phyloP scores from a whole-genome alignment of 2,329 filamentous ascomycete species.

The Clarireedia homoeocarpa region DNA sequence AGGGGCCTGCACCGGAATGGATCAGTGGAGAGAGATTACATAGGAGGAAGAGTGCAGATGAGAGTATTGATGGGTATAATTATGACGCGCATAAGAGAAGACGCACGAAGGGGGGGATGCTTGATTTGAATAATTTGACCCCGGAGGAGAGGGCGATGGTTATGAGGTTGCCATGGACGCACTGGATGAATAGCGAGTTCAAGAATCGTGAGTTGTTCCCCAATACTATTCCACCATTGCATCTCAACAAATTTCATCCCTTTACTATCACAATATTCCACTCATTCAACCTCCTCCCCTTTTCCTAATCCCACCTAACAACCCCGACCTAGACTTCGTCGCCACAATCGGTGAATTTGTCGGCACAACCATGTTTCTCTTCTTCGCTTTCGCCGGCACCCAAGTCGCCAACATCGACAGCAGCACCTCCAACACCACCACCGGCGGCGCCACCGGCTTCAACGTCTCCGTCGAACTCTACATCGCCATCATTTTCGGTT shows the following conservation, averaged over 20 bases:
- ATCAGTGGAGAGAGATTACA: neutral
- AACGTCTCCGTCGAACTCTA: constrained; percentile 34
- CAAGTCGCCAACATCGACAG: constrained; percentile 26
- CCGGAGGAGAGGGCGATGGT: constrained; percentile 36
- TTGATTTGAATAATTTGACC: constrained; percentile 35
- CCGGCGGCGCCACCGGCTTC: neutral
- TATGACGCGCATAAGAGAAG: constrained; percentile 15
- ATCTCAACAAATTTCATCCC: neutral
- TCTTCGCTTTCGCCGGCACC: constrained; percentile 29
- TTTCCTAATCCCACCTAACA: neutral
- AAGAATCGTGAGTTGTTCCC: constrained; percentile 31
- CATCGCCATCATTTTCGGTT: constrained; percentile 28
- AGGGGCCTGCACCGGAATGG: neutral
- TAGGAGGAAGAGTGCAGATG: constrained; percentile 12
- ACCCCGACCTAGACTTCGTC: constrained; percentile 18
- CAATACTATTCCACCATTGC: too few species aligned
- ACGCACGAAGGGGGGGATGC: constrained; percentile 4
- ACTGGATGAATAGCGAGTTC: constrained; percentile 40
- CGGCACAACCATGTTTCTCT: constrained; percentile 32
- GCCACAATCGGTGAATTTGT: constrained; percentile 26
- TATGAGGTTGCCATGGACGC: constrained; percentile 36
- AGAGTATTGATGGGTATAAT: constrained; percentile 24
- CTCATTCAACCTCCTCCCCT: neutral
- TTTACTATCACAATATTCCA: neutral
- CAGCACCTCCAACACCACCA: neutral